Evolutionary conservation across 2,329 filamentous ascomycete genomes (phyloP).

Genomic region (Penicillium fuscoglaucum): DNA sequence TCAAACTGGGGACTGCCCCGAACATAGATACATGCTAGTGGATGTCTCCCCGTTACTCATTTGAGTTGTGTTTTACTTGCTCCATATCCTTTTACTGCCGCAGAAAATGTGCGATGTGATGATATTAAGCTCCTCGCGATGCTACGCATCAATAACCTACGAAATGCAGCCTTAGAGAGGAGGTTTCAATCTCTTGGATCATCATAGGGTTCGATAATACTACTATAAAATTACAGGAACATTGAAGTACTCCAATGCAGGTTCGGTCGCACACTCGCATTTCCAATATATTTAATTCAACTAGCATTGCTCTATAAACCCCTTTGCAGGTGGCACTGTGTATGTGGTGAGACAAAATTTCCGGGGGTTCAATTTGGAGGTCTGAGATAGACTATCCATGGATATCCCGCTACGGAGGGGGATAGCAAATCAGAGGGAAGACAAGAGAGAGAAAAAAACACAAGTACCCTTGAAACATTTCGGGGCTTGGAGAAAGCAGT

Average conservation of each 20-base stretch:
- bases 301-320: not conserved
- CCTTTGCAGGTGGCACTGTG: not conserved
- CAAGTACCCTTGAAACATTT: not conserved
- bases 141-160: not conserved
- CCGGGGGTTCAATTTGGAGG: not conserved
- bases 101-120: not conserved
- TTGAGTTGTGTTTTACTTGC: not conserved
- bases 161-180: not conserved
- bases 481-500: not conserved
- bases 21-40: not conserved
- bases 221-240: not conserved
- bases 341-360: not conserved
- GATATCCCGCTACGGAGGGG: not conserved
- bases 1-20: not conserved
- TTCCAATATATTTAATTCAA: too few species aligned
- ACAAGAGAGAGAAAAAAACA: not conserved
- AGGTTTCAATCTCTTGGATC: not conserved
- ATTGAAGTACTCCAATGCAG: not conserved
- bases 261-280: not conserved
- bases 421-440: not conserved
- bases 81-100: not conserved
- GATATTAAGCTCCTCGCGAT: not conserved
- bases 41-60: not conserved
- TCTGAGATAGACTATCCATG: not conserved
- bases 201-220: not conserved